phyloP scores from a whole-genome alignment of 768 basidiomycete genomes.

The Psilocybe subaeruginosa region DNA sequence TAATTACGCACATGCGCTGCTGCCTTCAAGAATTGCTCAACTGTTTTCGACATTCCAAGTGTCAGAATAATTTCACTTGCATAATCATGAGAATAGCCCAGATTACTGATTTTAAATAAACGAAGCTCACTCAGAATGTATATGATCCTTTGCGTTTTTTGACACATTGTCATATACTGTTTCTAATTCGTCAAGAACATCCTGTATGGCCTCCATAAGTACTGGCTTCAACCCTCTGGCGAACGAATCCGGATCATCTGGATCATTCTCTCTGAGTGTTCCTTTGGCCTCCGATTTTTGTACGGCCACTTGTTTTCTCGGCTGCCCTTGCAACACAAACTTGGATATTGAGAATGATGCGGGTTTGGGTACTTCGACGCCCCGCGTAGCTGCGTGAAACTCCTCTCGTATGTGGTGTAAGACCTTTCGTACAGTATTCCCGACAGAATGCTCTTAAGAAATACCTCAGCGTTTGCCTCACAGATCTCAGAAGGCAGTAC shows the following conservation, averaged over 20 bases:
- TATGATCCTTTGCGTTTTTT: conserved; percentile 93
- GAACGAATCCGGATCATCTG: conserved; percentile 79
- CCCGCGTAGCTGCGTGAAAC: conserved; percentile 78
- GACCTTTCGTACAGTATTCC: conserved; percentile 92
- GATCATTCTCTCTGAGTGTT: conserved; percentile 68
- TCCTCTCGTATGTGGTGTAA: conserved; percentile 95
- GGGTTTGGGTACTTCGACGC: conserved; percentile 35
- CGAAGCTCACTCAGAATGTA: conserved; percentile 89
- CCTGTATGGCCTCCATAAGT: conserved; percentile 95
- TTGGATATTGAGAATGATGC: conserved; percentile 74
- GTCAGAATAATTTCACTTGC: conserved; percentile 82
- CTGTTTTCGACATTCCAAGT: conserved; percentile 92
- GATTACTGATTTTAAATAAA: conserved; percentile 9
- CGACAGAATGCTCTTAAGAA: conserved; percentile 84
- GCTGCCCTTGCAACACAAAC: conserved; percentile 82
- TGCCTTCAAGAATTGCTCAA: conserved; percentile 91
- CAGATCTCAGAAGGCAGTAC: not conserved
- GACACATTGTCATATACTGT: conserved; percentile 95
- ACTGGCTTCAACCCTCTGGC: conserved; percentile 85
- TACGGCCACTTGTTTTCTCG: conserved; percentile 49
- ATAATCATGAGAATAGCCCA: not conserved
- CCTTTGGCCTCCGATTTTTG: conserved; percentile 55
- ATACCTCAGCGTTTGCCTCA: not conserved
- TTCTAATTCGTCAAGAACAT: conserved; percentile 94
- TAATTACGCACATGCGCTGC: conserved; percentile 91